Percentiles rank a stretch among this genome's conserved stretches.
Conservation (phyloP, 2,329 filamentous ascomycete genomes). For the Chrysosporium keratinophilum region DNA sequence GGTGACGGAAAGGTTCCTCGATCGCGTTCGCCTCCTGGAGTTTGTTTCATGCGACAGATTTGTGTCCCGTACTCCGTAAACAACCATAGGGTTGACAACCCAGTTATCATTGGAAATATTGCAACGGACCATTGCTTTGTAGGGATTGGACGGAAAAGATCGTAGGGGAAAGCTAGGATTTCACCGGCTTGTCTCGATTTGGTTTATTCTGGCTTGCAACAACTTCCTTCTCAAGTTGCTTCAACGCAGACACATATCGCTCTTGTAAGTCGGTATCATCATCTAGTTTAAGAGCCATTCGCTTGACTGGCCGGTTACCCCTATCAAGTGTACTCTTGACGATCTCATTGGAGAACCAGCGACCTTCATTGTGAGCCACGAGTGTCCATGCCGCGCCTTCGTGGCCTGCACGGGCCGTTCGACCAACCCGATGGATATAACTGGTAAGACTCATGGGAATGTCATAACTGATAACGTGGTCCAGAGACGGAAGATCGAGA, state of each 20-base stretch:
- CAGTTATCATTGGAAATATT: too few relatives aligned
- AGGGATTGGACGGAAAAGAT: too few relatives aligned
- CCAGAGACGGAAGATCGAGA: conserved; percentile 67
- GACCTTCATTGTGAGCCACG: conserved; percentile 67
- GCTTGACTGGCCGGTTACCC: conserved; percentile 24
- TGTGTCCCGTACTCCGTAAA: too few relatives aligned
- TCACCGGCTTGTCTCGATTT: neutral
- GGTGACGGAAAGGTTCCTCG: too few relatives aligned
- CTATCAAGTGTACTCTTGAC: conserved; percentile 40
- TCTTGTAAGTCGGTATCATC: conserved; percentile 22
- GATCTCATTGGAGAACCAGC: conserved; percentile 87
- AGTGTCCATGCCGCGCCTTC: conserved; percentile 75
- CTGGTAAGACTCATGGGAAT: conserved; percentile 68
- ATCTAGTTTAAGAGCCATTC: conserved; percentile 25
- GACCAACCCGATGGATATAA: conserved; percentile 85
- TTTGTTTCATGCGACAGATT: too few relatives aligned
- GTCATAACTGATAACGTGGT: conserved; percentile 90
- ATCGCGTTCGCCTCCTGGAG: too few relatives aligned
- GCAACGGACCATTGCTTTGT: too few relatives aligned
- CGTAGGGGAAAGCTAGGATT: neutral
- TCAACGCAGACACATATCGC: conserved; percentile 28
- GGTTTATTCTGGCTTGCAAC: neutral
- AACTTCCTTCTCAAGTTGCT: conserved; percentile 32
- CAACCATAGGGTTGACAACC: too few relatives aligned
- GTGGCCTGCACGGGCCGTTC: conserved; percentile 74